Conservation (phyloP, 2,329 filamentous ascomycete species). For the Cercospora canescens region DNA sequence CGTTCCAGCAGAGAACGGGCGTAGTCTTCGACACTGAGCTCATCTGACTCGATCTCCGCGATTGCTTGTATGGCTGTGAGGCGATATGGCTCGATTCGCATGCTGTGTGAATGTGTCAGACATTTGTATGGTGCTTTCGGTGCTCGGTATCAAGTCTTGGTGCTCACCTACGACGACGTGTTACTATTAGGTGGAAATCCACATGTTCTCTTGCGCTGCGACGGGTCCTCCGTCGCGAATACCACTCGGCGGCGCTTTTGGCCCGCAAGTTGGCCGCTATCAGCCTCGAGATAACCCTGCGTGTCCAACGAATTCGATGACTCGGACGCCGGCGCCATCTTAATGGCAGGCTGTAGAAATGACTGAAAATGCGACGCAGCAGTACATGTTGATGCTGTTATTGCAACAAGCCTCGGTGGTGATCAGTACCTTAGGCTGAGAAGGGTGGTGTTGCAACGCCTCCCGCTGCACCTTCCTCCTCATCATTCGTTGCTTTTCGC, state of each 20-base stretch:
- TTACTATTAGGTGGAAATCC: background rate
- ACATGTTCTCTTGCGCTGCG: background rate
- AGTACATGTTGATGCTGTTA: background rate
- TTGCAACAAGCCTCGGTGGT: background rate
- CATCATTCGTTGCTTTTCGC: background rate
- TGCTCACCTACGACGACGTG: slow-evolving; percentile 14
- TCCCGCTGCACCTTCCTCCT: background rate
- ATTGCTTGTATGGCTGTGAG: slow-evolving; percentile 48
- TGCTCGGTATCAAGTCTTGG: background rate
- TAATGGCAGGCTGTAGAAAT: background rate
- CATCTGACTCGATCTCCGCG: slow-evolving; percentile 40
- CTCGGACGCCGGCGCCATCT: slow-evolving; percentile 1
- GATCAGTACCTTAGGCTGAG: background rate
- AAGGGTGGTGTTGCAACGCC: background rate
- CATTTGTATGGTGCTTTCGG: background rate
- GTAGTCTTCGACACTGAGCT: slow-evolving; percentile 53
- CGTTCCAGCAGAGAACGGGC: slow-evolving; percentile 49
- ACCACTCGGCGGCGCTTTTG: slow-evolving; percentile 11
- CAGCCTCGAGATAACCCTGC: slow-evolving; percentile 8
- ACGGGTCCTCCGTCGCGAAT: slow-evolving; percentile 10
- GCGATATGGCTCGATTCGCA: slow-evolving; percentile 20
- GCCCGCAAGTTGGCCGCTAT: slow-evolving; percentile 5
- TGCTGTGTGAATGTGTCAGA: background rate
- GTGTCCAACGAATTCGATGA: background rate
- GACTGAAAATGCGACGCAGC: background rate